Evolutionary conservation across 768 basidiomycete genomes (phyloP).

Genomic region (Kwoniella newhampshirensis): DNA sequence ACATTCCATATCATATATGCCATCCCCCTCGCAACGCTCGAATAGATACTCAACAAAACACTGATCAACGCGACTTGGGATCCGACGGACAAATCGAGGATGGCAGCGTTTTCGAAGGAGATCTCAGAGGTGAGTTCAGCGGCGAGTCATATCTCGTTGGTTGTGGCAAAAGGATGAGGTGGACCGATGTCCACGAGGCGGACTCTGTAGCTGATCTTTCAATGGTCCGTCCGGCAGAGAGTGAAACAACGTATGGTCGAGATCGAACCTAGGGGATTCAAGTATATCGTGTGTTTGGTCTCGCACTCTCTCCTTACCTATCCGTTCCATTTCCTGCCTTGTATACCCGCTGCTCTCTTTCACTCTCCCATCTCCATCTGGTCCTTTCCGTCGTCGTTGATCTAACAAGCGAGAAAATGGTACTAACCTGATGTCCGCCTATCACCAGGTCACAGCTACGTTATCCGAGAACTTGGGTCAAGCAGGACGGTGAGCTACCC

Average conservation of each 20-base stretch:
- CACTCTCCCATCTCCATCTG: too few species aligned
- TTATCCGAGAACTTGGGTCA: slow-evolving; percentile 46
- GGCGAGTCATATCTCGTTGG: too few species aligned
- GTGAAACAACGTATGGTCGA: slow-evolving; percentile 46
- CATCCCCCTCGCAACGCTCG: background rate
- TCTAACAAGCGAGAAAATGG: too few species aligned
- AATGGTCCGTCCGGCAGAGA: slow-evolving; percentile 19
- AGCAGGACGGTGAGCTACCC: slow-evolving; percentile 43
- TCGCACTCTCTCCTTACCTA: background rate
- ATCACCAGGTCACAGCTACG: slow-evolving; percentile 38
- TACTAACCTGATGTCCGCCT: too few species aligned
- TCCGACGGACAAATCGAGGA: slow-evolving; percentile 25
- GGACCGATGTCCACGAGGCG: too few species aligned
- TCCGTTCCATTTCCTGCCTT: too few species aligned
- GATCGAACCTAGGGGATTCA: slow-evolving; percentile 44
- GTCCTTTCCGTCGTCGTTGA: too few species aligned
- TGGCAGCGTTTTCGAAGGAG: slow-evolving; percentile 36
- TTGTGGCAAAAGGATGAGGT: too few species aligned
- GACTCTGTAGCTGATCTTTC: too few species aligned
- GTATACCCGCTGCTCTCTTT: too few species aligned
- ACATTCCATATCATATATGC: background rate
- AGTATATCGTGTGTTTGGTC: slow-evolving; percentile 38
- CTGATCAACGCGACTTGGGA: slow-evolving; percentile 33
- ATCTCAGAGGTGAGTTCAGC: slow-evolving; percentile 37
- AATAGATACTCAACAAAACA: slow-evolving; percentile 28